Percentiles rank a stretch among this genome's conserved stretches.
phyloP scores from a whole-genome alignment of 2,329 filamentous ascomycete genomes.

The Ustilaginoidea virens region DNA sequence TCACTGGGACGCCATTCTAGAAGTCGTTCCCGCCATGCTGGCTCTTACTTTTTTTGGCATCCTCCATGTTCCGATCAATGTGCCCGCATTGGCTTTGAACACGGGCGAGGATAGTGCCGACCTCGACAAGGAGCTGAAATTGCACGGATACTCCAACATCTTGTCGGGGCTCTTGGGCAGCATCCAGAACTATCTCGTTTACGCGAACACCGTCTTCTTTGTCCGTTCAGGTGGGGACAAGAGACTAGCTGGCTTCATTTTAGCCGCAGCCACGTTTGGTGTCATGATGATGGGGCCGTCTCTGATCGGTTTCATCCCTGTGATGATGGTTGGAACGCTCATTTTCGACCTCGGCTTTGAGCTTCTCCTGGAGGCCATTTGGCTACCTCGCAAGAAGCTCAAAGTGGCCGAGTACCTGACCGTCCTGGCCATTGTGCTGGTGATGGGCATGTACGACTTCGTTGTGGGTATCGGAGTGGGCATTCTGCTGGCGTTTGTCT shows the following conservation, averaged over 20 bases:
- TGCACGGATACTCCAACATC: slow-evolving; percentile 87
- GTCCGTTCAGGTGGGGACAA: slow-evolving; percentile 83
- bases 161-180: slow-evolving; percentile 76
- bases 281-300: slow-evolving; percentile 76
- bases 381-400: slow-evolving; percentile 77
- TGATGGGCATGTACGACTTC: slow-evolving; percentile 96
- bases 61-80: slow-evolving; percentile 94
- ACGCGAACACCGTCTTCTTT: slow-evolving; percentile 94
- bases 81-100: slow-evolving; percentile 80
- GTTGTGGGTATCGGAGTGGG: slow-evolving; percentile 87
- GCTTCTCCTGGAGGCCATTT: slow-evolving; percentile 73
- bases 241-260: slow-evolving; percentile 69
- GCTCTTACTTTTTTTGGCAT: slow-evolving; percentile 95
- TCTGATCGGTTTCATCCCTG: slow-evolving; percentile 84
- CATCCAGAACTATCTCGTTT: slow-evolving; percentile 94
- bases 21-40: slow-evolving; percentile 86
- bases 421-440: slow-evolving; percentile 74
- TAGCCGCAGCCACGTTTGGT: slow-evolving; percentile 65
- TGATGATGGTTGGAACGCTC: slow-evolving; percentile 90
- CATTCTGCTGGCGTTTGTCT: slow-evolving; percentile 80
- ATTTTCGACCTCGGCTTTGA: slow-evolving; percentile 95
- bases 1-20: slow-evolving; percentile 67
- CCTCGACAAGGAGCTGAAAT: slow-evolving; percentile 78
- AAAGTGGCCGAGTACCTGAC: slow-evolving; percentile 81
- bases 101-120: slow-evolving; percentile 86